A percentile compares a stretch with the other conserved stretches of the same genome.
Evolutionary conservation across 148 eudicot species (phyloP).

Genomic region (Chenopodium quinoa): DNA sequence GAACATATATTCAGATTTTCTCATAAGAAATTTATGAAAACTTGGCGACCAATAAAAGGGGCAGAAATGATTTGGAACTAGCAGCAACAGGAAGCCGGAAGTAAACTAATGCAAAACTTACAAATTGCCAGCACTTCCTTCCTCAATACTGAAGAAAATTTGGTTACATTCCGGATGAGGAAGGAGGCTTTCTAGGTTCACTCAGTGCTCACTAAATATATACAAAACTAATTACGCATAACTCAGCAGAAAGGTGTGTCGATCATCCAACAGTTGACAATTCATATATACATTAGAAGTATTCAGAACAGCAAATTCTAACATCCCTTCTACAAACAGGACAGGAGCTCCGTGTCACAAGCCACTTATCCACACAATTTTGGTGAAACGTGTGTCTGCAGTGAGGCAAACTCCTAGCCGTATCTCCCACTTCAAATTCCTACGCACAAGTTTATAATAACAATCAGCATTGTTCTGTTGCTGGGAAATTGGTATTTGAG

Average conservation of each 20-base stretch:
- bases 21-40: too few relatives aligned
- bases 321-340: conserved; percentile 53
- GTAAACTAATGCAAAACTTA: neutral
- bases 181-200: conserved; percentile 17
- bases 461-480: neutral
- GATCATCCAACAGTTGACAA: conserved; percentile 9
- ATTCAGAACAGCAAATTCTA: conserved; percentile 1
- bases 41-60: neutral
- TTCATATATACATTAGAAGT: conserved; percentile 9
- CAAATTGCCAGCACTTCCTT: conserved; percentile 11
- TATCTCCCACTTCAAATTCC: conserved; percentile 58
- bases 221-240: conserved; percentile 20
- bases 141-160: neutral
- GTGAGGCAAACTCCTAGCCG: conserved; percentile 48
- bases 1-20: neutral
- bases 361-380: conserved; percentile 55
- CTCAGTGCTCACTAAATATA: conserved; percentile 15
- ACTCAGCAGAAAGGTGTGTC: neutral
- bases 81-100: neutral
- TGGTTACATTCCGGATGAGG: conserved; percentile 16
- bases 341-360: conserved; percentile 45
- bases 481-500: too few relatives aligned
- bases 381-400: conserved; percentile 54
- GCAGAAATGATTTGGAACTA: neutral
- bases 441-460: conserved; percentile 20